Base-by-base conservation (phyloP, 208 protist genomes). In the Wallacemonas rigidus region DNA sequence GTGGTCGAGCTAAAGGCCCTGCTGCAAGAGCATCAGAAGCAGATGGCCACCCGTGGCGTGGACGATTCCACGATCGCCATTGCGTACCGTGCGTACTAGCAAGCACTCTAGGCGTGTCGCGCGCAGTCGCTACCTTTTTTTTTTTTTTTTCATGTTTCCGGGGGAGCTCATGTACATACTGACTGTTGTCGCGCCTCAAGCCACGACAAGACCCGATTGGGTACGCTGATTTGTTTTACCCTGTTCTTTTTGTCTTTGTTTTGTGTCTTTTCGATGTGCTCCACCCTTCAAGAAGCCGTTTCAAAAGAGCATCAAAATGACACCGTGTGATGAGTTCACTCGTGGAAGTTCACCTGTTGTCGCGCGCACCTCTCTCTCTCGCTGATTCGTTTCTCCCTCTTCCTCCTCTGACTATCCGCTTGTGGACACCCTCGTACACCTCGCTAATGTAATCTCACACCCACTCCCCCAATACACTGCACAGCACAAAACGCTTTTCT, bases 41-140 rank as follows among this genome's bases (percentile, higher is more conserved):
- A 44, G 38, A 80, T 88, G 17, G 65, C 38, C 26, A 45, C 65
- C 39, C 47, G 55, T 1, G 69, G 67, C n/a, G 14, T 65, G 1
- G 36, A 69, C 26, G 82, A 90, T 1, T 14, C 77, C 4, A 41
- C 36, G 9, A 95, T 96, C 63, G 81, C 82, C 43, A 87, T 94
- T n/a, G 82, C 81, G 6, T 93, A 92, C 71, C 87, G 91, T 6
- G 77, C 82, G 0, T 96, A 90, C 67, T 96, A 62, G 82, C n/a
- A 55, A 26, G 26, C 26, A 26, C 26, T 26, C 26, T 26, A 26
- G 26, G 26, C 26, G 26, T 26, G 26, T 26, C 26, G 26, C 26
- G 26, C 26, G 26, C 26, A 26, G 26, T 26, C 26, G 26, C 26
- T 26, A 26, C 26, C 26, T 26, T 26, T 0, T 26, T 26, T 1